Evolutionary conservation across 2,329 filamentous ascomycete genomes (phyloP), one percentile per base, ranked within the genome.

Genomic region (Verticillium zaregamsianum): DNA sequence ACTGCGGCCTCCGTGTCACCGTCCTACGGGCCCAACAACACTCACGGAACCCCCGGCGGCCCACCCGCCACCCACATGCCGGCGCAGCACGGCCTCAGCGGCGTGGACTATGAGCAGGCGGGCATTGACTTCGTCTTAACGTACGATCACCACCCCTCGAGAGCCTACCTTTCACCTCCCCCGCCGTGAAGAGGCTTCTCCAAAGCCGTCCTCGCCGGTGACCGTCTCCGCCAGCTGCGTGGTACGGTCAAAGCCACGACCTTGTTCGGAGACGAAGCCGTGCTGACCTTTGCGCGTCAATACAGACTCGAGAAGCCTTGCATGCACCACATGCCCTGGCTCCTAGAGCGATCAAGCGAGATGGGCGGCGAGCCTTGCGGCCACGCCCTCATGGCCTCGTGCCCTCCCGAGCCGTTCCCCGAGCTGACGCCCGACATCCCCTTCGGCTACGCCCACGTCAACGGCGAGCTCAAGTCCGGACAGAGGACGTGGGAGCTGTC

Each of bases 361-460:
- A 79, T 84, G 59, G 89, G 90, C 66, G 84, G 84, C 67, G 86
- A 90, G 62, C 82, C 91, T 52, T 94, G 91, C 66, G 95, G 94
- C 49, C 95, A 99, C 74, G 93, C 92, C 5, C 81, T 98, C 67
- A 98, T 98, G 94, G 91, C 92, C 17, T 91, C 90, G 17, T 96
- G 92, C 72, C 93, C 94, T 56, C 92, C 93, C 5, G 86, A 88
- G 66, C 80, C 83, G 3, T 82, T 83, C 62, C 70, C 78, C 59
- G 80, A 84, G 60, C 71, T 83, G 62, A 78, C 77, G 59, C 68
- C 76, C 52, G 79, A 84, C 12, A 78, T 82, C 32, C 83, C 83
- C 0, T 87, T 87, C 69, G 84, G 83, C 31, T 75, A 76, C 60
- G 70, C 70, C 58, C 75, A 80, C 64, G 71, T 72, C 63, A 76